These are phyloP conservation scores for Leishmania major DNA, from an alignment of 208 protist species.

Conservation along the genomic window DNA sequence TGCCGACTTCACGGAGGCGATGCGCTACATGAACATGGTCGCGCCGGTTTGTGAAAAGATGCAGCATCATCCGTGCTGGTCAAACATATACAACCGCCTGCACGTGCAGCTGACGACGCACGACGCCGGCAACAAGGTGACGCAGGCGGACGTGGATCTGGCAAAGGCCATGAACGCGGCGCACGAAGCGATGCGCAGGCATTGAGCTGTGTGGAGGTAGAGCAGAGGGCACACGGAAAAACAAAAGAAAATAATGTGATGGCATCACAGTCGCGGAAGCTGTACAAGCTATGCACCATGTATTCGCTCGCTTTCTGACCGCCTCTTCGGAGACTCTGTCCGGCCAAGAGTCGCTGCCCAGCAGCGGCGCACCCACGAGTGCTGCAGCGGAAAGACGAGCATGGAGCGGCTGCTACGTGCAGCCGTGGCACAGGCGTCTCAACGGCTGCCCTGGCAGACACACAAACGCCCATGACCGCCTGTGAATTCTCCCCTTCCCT, in stretches of 20 bases:
- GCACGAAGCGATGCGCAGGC: slow-evolving; percentile 23
- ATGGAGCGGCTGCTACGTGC: neutral
- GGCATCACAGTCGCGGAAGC: neutral
- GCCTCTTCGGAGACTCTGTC: neutral
- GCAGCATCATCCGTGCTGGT: slow-evolving; percentile 96
- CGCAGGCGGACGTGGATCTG: slow-evolving; percentile 80
- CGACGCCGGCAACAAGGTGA: slow-evolving; percentile 87
- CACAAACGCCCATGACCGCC: neutral
- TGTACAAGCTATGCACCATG: neutral
- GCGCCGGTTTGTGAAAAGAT: slow-evolving; percentile 81
- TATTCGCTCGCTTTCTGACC: neutral
- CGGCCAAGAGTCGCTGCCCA: neutral
- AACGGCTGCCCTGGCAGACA: neutral
- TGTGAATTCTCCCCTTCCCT: neutral
- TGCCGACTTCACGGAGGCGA: slow-evolving; percentile 88
- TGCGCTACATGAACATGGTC: slow-evolving; percentile 90
- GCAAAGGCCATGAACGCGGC: slow-evolving; percentile 64
- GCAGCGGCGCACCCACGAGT: neutral
- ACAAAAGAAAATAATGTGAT: neutral
- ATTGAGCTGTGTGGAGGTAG: neutral
- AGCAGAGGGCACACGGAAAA: neutral
- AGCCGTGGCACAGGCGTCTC: neutral
- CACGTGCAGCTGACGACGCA: slow-evolving; percentile 94
- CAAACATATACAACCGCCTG: slow-evolving; percentile 96
- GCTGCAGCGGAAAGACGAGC: neutral